These are phyloP conservation scores for Dothistroma septosporum DNA, from an alignment of 2,329 filamentous ascomycete genomes.

Conservation along the genomic window DNA sequence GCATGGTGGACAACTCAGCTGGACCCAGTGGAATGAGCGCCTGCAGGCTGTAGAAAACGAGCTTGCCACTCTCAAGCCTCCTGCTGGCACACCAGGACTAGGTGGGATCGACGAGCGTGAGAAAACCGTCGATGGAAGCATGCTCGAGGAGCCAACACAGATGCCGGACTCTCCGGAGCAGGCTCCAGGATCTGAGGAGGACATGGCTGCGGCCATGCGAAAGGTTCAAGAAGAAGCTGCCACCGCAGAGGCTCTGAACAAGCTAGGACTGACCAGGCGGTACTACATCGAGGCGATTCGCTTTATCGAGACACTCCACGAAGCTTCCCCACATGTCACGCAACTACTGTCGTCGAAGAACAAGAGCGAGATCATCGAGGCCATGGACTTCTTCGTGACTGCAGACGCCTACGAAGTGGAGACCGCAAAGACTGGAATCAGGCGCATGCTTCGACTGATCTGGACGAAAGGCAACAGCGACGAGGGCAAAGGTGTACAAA, in stretches of 20 bases:
- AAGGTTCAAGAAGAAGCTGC: conserved; percentile 84
- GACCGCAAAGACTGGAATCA: conserved; percentile 85
- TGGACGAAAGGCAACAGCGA: conserved; percentile 99
- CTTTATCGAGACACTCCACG: conserved; percentile 88
- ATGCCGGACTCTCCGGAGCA: conserved; percentile 59
- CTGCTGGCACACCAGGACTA: conserved; percentile 70
- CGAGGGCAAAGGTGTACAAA: conserved; percentile 96
- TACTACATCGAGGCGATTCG: conserved; percentile 91
- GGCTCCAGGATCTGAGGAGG: conserved; percentile 69
- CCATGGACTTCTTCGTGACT: conserved; percentile 96
- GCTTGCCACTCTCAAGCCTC: conserved; percentile 74
- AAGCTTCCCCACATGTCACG: conserved; percentile 73
- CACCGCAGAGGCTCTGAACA: conserved; percentile 81
- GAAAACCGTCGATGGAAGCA: conserved; percentile 66
- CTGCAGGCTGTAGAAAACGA: conserved; percentile 80
- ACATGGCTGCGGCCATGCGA: conserved; percentile 66
- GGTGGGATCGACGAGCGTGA: conserved; percentile 61
- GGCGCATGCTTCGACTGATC: conserved; percentile 92
- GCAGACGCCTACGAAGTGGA: conserved; percentile 95
- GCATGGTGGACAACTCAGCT: conserved; percentile 80
- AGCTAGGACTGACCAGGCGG: conserved; percentile 78
- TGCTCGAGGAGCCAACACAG: conserved; percentile 86
- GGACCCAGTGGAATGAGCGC: conserved; percentile 78
- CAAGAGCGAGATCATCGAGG: conserved; percentile 97
- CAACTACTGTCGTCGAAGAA: conserved; percentile 91